phyloP scores from a whole-genome alignment of 768 basidiomycete genomes.

The Mycena filopes region DNA sequence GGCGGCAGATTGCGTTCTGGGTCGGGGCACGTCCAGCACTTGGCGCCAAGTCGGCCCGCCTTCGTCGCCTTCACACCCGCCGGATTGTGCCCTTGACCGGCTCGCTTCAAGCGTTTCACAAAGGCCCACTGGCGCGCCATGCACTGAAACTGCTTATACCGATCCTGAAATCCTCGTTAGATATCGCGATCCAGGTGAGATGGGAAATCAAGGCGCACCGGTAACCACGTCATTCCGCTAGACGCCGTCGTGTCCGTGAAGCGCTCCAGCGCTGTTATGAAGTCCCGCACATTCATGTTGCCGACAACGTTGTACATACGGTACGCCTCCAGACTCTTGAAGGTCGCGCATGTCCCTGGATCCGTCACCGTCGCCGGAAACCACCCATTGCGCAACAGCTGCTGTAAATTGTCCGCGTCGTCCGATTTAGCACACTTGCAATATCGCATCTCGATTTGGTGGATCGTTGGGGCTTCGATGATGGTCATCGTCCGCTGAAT shows the following conservation, averaged over 20 bases:
- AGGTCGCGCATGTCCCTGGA: constrained; percentile 27
- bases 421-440: constrained; percentile 25
- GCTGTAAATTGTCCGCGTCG: constrained; percentile 1
- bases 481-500: constrained; percentile 1
- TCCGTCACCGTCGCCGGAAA: constrained; percentile 22
- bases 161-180: neutral
- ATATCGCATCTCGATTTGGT: constrained; percentile 10
- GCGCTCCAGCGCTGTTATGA: constrained; percentile 9
- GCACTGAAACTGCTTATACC: constrained; percentile 15
- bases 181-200: neutral
- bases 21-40: constrained; percentile 37
- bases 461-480: constrained; percentile 17
- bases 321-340: constrained; percentile 17
- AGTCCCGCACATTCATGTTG: constrained; percentile 15
- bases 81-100: constrained; percentile 20
- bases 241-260: neutral
- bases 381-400: constrained; percentile 12
- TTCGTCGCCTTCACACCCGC: constrained; percentile 15
- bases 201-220: neutral
- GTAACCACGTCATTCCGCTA: neutral
- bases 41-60: constrained; percentile 18
- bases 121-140: constrained; percentile 6
- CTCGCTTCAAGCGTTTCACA: neutral
- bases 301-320: constrained; percentile 29
- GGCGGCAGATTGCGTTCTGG: constrained; percentile 30